Evolutionary conservation across 805 yeast species (phyloP).

Genomic region (Komagataella populi): DNA sequence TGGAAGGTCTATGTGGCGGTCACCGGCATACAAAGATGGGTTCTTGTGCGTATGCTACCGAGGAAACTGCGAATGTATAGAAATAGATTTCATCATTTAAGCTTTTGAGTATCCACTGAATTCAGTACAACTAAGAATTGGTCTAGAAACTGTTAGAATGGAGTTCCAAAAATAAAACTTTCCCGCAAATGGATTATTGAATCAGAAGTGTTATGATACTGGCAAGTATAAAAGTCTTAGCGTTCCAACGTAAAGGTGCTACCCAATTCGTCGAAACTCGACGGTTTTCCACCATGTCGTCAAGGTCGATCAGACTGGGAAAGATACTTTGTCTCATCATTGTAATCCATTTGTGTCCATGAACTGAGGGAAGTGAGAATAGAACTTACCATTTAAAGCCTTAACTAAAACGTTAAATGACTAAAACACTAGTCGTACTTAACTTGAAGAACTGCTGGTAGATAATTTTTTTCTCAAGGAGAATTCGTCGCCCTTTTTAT

Average conservation of each 20-base stretch:
- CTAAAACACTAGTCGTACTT: not conserved
- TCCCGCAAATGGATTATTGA: slow-evolving; percentile 6
- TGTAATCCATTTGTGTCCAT: slow-evolving; percentile 2
- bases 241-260: slow-evolving; percentile 15
- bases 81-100: slow-evolving; percentile 63
- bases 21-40: slow-evolving; percentile 78
- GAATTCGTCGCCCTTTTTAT: not conserved
- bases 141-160: not conserved
- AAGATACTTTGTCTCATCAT: slow-evolving; percentile 37
- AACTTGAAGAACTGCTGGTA: not conserved
- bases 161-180: slow-evolving; percentile 1
- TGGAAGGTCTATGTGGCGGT: slow-evolving; percentile 79
- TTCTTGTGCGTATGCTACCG: slow-evolving; percentile 74
- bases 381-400: not conserved
- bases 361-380: not conserved
- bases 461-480: not conserved
- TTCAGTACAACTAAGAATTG: not conserved
- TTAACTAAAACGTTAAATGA: not conserved
- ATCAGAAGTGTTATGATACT: slow-evolving; percentile 60
- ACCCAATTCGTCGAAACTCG: slow-evolving; percentile 18
- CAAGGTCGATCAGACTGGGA: slow-evolving; percentile 93
- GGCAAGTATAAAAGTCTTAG: slow-evolving; percentile 72
- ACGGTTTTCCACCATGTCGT: slow-evolving; percentile 67
- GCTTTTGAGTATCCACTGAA: not conserved
- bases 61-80: slow-evolving; percentile 91